phyloP scores from a whole-genome alignment of 2,329 filamentous ascomycete species.

The Alternaria arbusti region DNA sequence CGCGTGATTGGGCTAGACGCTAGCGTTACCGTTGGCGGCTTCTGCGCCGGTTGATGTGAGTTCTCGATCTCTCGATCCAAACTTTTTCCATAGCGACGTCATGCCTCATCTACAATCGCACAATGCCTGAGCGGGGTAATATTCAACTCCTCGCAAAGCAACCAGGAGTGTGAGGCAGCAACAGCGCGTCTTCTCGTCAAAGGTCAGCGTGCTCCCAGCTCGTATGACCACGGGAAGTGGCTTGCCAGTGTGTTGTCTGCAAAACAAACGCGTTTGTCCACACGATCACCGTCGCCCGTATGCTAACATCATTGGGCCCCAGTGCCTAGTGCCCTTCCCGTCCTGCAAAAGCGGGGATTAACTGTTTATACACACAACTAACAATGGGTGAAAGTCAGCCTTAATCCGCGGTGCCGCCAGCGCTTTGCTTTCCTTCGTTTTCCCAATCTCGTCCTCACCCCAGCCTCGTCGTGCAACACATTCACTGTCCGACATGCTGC shows the following conservation, averaged over 20 bases:
- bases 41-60: slow-evolving; percentile 11
- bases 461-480: background rate
- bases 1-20: slow-evolving; percentile 17
- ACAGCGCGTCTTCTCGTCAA: background rate
- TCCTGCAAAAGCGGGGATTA: slow-evolving; percentile 24
- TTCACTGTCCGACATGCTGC: slow-evolving; percentile 30
- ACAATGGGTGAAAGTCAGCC: slow-evolving; percentile 5
- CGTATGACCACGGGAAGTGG: slow-evolving; percentile 15
- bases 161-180: background rate
- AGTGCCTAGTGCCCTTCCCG: slow-evolving; percentile 16
- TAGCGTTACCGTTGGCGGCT: slow-evolving; percentile 16
- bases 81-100: slow-evolving; percentile 13
- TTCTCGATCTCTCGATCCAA: slow-evolving; percentile 27
- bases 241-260: slow-evolving; percentile 16
- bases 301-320: slow-evolving; percentile 23
- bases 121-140: background rate
- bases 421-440: slow-evolving; percentile 13
- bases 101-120: slow-evolving; percentile 7
- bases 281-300: slow-evolving; percentile 28
- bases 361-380: slow-evolving; percentile 17
- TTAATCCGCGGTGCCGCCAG: slow-evolving; percentile 16
- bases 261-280: slow-evolving; percentile 20
- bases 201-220: slow-evolving; percentile 2
- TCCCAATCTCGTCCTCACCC: slow-evolving; percentile 1
- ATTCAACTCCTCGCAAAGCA: background rate